Percentiles rank a stretch among this genome's conserved stretches.
Evolutionary conservation across 108 stramenopile species (phyloP).

Genomic region (Cyclotella kingstonii): DNA sequence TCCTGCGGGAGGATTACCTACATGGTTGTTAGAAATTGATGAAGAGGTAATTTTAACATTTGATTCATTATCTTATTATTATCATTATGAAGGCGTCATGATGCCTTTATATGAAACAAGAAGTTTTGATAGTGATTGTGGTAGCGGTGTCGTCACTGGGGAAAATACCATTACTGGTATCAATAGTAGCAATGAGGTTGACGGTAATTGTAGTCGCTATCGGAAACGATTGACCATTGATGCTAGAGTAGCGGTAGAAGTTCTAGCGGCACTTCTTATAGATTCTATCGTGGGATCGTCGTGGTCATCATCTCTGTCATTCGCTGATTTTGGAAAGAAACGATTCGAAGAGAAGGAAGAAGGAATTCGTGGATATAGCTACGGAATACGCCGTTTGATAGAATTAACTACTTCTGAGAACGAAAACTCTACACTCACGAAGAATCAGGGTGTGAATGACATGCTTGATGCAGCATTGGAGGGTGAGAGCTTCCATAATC

Average conservation of each 20-base stretch:
- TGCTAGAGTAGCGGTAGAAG: conserved; percentile 18
- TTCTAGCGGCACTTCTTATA: conserved; percentile 18
- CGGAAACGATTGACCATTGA: conserved; percentile 18
- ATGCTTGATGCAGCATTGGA: conserved; percentile 4
- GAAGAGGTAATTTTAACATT: conserved; percentile 51
- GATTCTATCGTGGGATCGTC: background rate
- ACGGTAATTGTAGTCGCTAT: background rate
- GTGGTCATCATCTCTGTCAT: background rate
- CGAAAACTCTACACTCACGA: conserved; percentile 1
- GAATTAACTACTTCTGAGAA: background rate
- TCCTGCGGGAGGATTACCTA: conserved; percentile 77
- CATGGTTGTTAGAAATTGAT: conserved; percentile 76
- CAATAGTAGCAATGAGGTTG: background rate
- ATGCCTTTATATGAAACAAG: too few species aligned
- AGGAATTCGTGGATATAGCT: background rate
- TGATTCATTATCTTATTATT: conserved; percentile 72
- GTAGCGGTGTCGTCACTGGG: background rate
- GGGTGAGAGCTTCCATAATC: background rate
- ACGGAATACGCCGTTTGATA: conserved; percentile 7
- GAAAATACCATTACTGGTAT: background rate
- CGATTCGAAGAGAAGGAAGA: background rate
- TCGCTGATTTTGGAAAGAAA: background rate
- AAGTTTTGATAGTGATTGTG: conserved; percentile 1
- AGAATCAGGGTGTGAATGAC: conserved; percentile 16
- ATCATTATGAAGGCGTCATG: conserved; percentile 55